Conservation (phyloP, 1,139 yeast species). For the Sugiyamaella paludigena region DNA sequence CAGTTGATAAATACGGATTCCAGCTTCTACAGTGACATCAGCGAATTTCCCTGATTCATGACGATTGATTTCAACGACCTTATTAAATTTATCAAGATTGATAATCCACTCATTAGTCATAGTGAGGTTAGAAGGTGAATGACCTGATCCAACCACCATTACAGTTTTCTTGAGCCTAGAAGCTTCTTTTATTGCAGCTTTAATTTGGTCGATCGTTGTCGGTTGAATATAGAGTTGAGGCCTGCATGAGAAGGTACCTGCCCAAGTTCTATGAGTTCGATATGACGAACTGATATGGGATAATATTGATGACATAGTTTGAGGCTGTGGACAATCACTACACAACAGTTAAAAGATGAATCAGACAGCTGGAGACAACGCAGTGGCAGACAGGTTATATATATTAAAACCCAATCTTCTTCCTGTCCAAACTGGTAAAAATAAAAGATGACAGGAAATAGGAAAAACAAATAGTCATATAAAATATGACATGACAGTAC, state of each 20-base stretch:
- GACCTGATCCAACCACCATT: slow-evolving; percentile 90
- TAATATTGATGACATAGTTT: too few relatives aligned
- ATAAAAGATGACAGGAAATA: too few relatives aligned
- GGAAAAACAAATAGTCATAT: too few relatives aligned
- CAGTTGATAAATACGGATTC: slow-evolving; percentile 75
- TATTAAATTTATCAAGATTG: slow-evolving; percentile 73
- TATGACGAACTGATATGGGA: slow-evolving; percentile 1
- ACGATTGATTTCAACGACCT: slow-evolving; percentile 42
- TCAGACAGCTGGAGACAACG: too few relatives aligned
- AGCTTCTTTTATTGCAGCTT: slow-evolving; percentile 64
- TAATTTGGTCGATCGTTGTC: slow-evolving; percentile 57
- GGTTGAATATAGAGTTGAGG: slow-evolving; percentile 86
- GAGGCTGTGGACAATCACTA: too few relatives aligned
- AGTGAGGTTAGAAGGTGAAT: slow-evolving; percentile 89
- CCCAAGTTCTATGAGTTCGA: slow-evolving; percentile 72
- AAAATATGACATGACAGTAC: too few relatives aligned
- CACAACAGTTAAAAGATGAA: too few relatives aligned
- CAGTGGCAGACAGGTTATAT: too few relatives aligned
- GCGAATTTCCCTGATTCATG: slow-evolving; percentile 60
- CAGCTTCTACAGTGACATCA: slow-evolving; percentile 92
- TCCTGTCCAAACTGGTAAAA: too few relatives aligned
- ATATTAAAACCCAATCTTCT: too few relatives aligned
- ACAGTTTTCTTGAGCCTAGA: slow-evolving; percentile 58
- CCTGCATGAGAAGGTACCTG: slow-evolving; percentile 74
- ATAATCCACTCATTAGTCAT: slow-evolving; percentile 88